Conservation (phyloP, 179 eudicot species). For the Carnegiea gigantea region DNA sequence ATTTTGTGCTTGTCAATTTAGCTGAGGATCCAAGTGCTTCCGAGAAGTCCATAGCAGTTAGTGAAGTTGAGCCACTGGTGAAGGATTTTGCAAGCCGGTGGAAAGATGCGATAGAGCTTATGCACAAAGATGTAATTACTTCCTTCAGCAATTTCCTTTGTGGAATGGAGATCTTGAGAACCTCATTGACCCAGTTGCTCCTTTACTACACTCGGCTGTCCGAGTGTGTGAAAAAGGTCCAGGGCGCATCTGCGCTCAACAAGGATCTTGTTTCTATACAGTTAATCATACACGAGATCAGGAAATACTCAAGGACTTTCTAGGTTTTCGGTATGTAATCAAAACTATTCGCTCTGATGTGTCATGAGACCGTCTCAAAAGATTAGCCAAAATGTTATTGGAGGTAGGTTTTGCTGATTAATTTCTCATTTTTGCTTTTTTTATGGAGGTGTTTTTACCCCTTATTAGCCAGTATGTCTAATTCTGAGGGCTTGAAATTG, state of each 20-base stretch:
- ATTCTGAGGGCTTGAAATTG: too few species aligned
- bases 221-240: constrained; percentile 79
- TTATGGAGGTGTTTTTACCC: neutral
- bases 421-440: too few species aligned
- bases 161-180: constrained; percentile 97
- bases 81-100: constrained; percentile 95
- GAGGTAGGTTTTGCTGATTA: neutral
- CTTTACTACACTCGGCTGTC: constrained; percentile 91
- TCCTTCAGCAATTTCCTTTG: constrained; percentile 98
- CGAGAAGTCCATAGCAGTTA: constrained; percentile 64
- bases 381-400: neutral
- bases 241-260: constrained; percentile 73
- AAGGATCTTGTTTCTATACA: constrained; percentile 92
- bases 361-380: neutral
- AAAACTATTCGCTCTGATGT: neutral
- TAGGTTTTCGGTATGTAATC: constrained; percentile 21
- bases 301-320: constrained; percentile 91
- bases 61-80: constrained; percentile 89
- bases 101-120: constrained; percentile 93
- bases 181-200: constrained; percentile 86
- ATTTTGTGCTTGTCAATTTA: constrained; percentile 20
- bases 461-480: neutral
- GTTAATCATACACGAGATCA: constrained; percentile 86
- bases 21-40: constrained; percentile 77
- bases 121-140: constrained; percentile 96